These are phyloP conservation scores for Microcyclospora tardicrescens DNA, from an alignment of 2,329 filamentous ascomycete species.

Conservation along the genomic window DNA sequence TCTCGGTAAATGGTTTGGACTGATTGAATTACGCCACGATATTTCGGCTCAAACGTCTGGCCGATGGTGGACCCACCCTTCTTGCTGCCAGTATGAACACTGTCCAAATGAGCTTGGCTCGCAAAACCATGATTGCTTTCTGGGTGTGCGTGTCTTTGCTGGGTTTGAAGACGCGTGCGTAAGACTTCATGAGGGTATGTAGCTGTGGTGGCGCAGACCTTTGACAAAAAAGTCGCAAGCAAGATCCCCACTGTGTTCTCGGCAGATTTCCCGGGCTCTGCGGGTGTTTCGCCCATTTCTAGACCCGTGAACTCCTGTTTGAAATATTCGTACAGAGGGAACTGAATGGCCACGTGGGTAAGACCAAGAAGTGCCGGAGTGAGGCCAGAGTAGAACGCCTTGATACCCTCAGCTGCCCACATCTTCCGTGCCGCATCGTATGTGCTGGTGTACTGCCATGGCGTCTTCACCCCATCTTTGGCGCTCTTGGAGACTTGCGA, in stretches of 20 bases:
- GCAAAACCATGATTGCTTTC: constrained; percentile 35
- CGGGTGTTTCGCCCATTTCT: constrained; percentile 63
- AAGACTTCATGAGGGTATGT: constrained; percentile 98
- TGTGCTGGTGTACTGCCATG: constrained; percentile 85
- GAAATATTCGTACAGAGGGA: constrained; percentile 88
- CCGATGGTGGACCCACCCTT: constrained; percentile 35
- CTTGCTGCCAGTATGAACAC: constrained; percentile 25
- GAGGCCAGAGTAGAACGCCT: constrained; percentile 89
- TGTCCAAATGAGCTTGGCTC: constrained; percentile 25
- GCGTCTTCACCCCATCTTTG: constrained; percentile 45
- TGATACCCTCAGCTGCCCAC: constrained; percentile 78
- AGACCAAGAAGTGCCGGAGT: constrained; percentile 84
- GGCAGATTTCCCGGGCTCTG: constrained; percentile 34
- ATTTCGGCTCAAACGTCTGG: constrained; percentile 44
- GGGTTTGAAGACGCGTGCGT: constrained; percentile 83
- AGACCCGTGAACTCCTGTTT: constrained; percentile 83
- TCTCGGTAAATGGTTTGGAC: constrained; percentile 74
- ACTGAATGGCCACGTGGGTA: constrained; percentile 92
- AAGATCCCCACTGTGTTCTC: constrained; percentile 73
- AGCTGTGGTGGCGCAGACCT: constrained; percentile 83
- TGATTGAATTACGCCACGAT: constrained; percentile 68
- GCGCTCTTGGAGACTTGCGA: constrained; percentile 60
- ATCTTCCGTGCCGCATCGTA: constrained; percentile 89
- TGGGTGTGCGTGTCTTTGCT: constrained; percentile 53
- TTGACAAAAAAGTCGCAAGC: constrained; percentile 81